Evolutionary conservation across 257 asterid species (phyloP).

Genomic region (Solanum lycopersicoides): DNA sequence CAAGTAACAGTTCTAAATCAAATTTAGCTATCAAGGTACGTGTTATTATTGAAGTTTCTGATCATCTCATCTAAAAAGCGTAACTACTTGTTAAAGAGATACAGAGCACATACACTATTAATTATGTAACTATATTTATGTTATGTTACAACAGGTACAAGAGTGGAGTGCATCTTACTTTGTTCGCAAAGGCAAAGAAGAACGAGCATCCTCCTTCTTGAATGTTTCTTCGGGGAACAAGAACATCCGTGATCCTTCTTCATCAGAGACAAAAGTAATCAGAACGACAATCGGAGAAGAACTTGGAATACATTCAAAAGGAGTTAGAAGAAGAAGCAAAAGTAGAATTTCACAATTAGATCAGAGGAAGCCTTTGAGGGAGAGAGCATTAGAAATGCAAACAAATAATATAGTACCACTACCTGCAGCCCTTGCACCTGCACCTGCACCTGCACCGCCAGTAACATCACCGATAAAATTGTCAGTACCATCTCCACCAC

Average conservation of each 20-base stretch:
- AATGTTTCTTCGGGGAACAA: not conserved
- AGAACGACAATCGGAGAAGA: conserved; percentile 1
- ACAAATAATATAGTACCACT: not conserved
- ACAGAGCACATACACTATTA: not conserved
- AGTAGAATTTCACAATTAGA: not conserved
- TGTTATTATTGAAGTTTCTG: not conserved
- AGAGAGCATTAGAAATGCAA: conserved; percentile 37
- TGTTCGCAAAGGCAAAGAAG: not conserved
- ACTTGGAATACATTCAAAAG: conserved; percentile 1
- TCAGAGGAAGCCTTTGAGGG: conserved; percentile 76
- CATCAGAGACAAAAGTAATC: not conserved
- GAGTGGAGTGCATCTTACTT: conserved; percentile 6
- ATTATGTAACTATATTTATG: not conserved
- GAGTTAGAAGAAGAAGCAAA: not conserved
- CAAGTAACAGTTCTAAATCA: conserved; percentile 26
- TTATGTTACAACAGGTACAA: conserved; percentile 3
- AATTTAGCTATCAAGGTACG: conserved; percentile 24
- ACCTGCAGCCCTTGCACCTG: not conserved
- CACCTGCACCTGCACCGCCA: conserved; percentile 4
- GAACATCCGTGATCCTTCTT: not conserved
- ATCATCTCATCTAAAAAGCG: not conserved
- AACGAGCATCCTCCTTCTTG: not conserved
- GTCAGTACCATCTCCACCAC: conserved; percentile 13
- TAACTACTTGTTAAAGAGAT: not conserved
- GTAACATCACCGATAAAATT: not conserved